Base-by-base conservation (phyloP, 306 rosid genomes). In the Geum urbanum region DNA sequence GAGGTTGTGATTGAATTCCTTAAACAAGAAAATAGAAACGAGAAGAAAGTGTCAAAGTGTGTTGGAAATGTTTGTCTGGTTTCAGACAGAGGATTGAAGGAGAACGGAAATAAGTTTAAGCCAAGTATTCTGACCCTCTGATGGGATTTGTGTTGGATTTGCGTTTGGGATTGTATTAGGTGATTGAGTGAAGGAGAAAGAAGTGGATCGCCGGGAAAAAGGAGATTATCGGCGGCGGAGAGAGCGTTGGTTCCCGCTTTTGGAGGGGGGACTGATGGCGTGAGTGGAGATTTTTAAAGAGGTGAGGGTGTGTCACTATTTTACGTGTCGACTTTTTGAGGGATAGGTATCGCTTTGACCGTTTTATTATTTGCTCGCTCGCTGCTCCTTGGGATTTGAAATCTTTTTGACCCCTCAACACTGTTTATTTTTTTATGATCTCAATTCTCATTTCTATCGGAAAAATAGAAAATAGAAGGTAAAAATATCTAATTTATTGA, bases 321-420 rank as follows among this genome's bases (percentile, higher is more conserved):
- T 63, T 82, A 81, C 97, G 97, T 88, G 98, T 77, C 96, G 9
- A 5, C 44, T 0, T 67, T 41, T 60, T 69, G 65, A 70, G 76
- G 86, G 81, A 76, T 82, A 53, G 1, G 59, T 47, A 72, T 63
- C 78, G 86, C 85, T 72, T 85, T 61, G 44, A 27, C 86, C 73
- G 83, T 72, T 71, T 71, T 79, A 73, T 67, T 74, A 14, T 72
- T 39, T n/a, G n/a, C n/a, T n/a, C n/a, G 54, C 50, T 15, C 27
- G 6, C 19, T 27, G 43, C 51, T 67, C 16, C 24, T 55, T 18
- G 27, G 15, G 32, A 61, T 60, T 61, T 61, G 66, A 61, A 60
- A 13, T 16, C 14, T 61, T 43, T 45, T 45, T 63, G 66, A 62
- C n/a, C n/a, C n/a, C n/a, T n/a, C n/a, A n/a, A n/a, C n/a, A n/a